Evolutionary conservation across 257 asterid species (phyloP).

Genomic region (Knoxia roxburghii): DNA sequence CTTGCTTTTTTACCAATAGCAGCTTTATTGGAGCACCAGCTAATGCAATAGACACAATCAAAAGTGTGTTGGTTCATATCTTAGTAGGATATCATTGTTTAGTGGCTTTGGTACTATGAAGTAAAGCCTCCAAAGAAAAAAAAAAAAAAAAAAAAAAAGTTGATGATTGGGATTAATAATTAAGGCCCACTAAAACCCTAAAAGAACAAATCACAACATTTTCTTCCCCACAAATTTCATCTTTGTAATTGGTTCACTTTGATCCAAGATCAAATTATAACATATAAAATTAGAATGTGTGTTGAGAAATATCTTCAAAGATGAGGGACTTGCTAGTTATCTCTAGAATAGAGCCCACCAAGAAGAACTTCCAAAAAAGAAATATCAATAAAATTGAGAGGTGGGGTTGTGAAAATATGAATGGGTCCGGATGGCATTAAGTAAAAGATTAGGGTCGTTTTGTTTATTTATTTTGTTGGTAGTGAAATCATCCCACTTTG

Average conservation of each 20-base stretch:
- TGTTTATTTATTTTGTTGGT: not conserved
- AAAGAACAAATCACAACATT: not conserved
- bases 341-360: not conserved
- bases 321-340: too few species aligned
- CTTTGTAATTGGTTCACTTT: not conserved
- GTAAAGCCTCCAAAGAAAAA: too few species aligned
- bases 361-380: not conserved
- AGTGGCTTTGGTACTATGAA: too few species aligned
- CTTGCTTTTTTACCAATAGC: not conserved
- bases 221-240: not conserved
- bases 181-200: not conserved
- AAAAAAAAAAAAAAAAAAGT: too few species aligned
- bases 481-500: conserved; percentile 8
- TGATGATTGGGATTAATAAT: not conserved
- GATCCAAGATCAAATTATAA: not conserved
- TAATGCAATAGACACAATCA: not conserved
- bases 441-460: not conserved
- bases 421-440: conserved; percentile 4
- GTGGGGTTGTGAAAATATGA: too few species aligned
- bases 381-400: too few species aligned
- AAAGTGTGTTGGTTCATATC: conserved; percentile 8
- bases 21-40: conserved; percentile 2
- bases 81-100: conserved; percentile 4
- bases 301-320: not conserved
- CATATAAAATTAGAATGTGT: not conserved